Percentiles rank a stretch among this genome's conserved stretches.
Conservation (phyloP, 148 eudicot species). For the Cornus florida region DNA sequence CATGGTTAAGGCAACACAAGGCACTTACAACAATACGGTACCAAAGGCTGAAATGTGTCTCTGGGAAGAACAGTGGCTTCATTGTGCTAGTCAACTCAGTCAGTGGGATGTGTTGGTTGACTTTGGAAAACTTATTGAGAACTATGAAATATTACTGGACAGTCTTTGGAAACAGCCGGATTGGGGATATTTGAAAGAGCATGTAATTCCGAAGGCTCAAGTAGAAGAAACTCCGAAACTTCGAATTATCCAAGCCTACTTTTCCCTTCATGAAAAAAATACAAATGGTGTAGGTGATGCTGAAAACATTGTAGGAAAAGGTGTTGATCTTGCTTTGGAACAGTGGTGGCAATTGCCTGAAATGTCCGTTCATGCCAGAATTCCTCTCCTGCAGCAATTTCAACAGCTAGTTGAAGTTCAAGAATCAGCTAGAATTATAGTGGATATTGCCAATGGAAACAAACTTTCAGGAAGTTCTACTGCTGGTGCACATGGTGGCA, state of each 20-base stretch:
- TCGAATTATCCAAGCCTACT: conserved; percentile 86
- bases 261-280: conserved; percentile 93
- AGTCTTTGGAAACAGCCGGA: conserved; percentile 98
- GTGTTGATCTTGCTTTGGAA: conserved; percentile 91
- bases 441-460: conserved; percentile 82
- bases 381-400: conserved; percentile 90
- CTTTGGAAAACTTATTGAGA: conserved; percentile 89
- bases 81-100: conserved; percentile 92
- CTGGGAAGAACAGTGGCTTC: conserved; percentile 99
- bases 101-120: conserved; percentile 96
- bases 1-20: conserved; percentile 97
- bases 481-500: conserved; percentile 68
- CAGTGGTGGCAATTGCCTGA: conserved; percentile 99
- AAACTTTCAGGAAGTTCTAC: conserved; percentile 67
- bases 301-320: conserved; percentile 86
- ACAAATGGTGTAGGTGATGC: conserved; percentile 82
- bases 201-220: conserved; percentile 93
- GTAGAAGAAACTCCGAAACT: conserved; percentile 97
- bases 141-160: conserved; percentile 88
- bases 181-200: conserved; percentile 89
- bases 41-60: conserved; percentile 99
- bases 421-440: conserved; percentile 86
- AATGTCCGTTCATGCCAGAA: conserved; percentile 92
- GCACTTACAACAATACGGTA: conserved; percentile 90
- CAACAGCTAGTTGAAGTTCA: conserved; percentile 98